Conservation (phyloP, 1,139 yeast genomes). For the Suhomyces kunorum region DNA sequence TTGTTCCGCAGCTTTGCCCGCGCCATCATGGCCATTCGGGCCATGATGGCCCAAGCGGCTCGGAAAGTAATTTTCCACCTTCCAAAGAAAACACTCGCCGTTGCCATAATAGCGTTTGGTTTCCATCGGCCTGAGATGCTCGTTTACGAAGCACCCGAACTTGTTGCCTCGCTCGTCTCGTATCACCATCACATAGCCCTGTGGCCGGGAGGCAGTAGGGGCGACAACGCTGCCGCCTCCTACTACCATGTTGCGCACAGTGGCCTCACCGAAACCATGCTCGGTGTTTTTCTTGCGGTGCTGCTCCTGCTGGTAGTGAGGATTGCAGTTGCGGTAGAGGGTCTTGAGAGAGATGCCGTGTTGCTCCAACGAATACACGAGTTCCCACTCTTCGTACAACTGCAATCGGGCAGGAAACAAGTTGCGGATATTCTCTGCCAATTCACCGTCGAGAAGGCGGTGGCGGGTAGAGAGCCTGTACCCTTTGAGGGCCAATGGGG, state of each 20-base stretch:
- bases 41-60: conserved; percentile 18
- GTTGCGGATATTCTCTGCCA: conserved; percentile 73
- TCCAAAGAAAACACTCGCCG: conserved; percentile 95
- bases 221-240: conserved; percentile 22
- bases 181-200: conserved; percentile 72
- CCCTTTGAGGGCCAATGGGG: conserved; percentile 47
- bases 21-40: too few species aligned
- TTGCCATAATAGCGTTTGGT: conserved; percentile 82
- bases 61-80: conserved; percentile 42
- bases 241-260: conserved; percentile 36
- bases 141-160: conserved; percentile 87
- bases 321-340: conserved; percentile 49
- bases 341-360: conserved; percentile 89
- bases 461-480: conserved; percentile 58
- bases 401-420: conserved; percentile 79
- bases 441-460: conserved; percentile 53
- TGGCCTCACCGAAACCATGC: conserved; percentile 41
- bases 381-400: conserved; percentile 72
- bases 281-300: conserved; percentile 24
- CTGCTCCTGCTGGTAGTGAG: conserved; percentile 33
- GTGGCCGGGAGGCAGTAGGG: conserved; percentile 29
- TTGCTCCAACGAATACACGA: conserved; percentile 82
- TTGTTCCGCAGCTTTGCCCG: not conserved
- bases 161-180: conserved; percentile 60
- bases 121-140: conserved; percentile 67